A percentile compares a stretch with the other conserved stretches of the same genome.
Conservation (phyloP, 169 alveolate genomes). For the Cryptosporidium parvum region DNA sequence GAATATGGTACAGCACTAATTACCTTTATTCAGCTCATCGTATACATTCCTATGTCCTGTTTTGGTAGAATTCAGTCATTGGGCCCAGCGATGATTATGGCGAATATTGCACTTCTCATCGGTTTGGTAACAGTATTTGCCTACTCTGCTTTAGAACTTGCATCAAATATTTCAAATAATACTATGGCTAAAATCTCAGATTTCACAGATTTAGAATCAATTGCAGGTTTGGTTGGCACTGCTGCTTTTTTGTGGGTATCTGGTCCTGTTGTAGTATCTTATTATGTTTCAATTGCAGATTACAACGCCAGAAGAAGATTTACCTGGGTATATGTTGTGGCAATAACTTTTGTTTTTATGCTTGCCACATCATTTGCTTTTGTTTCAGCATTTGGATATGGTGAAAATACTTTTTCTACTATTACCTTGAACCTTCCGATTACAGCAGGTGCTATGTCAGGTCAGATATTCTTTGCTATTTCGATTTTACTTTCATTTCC, state of each 20-base stretch:
- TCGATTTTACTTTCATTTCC: constrained; percentile 58
- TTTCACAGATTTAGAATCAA: constrained; percentile 34
- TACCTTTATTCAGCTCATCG: constrained; percentile 41
- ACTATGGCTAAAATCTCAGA: neutral
- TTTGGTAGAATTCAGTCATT: constrained; percentile 64
- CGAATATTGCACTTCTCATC: constrained; percentile 37
- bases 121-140: constrained; percentile 47
- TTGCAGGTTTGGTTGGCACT: constrained; percentile 52
- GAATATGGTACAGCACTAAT: constrained; percentile 65
- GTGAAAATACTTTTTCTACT: constrained; percentile 45
- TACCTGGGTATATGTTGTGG: constrained; percentile 14
- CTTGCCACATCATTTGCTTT: constrained; percentile 13
- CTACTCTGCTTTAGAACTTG: constrained; percentile 18
- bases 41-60: constrained; percentile 48
- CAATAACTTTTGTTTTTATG: constrained; percentile 30
- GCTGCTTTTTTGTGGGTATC: constrained; percentile 72
- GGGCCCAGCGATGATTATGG: constrained; percentile 53
- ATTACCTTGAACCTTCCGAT: constrained; percentile 43
- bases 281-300: constrained; percentile 61
- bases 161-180: constrained; percentile 3
- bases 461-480: constrained; percentile 48
- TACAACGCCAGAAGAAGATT: constrained; percentile 20
- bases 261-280: constrained; percentile 67
- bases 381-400: constrained; percentile 49
- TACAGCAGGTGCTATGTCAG: constrained; percentile 49